These are phyloP conservation scores for Elaeis oleifera DNA, from an alignment of 202 grass and related monocot species.

Conservation along the genomic window DNA sequence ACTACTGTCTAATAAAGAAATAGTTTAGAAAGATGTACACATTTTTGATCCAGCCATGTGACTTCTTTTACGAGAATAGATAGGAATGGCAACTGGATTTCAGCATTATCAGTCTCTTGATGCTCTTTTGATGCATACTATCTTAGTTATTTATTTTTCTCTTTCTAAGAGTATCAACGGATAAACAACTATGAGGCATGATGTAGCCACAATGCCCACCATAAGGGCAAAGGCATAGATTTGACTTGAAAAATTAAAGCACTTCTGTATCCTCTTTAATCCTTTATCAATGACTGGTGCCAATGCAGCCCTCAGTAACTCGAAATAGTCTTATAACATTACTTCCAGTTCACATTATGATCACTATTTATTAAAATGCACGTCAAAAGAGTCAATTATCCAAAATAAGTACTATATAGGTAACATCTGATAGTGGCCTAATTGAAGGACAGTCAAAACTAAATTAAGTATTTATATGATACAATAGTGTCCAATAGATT, in stretches of 20 bases:
- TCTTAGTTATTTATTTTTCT: constrained; percentile 36
- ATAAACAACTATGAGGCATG: constrained; percentile 37
- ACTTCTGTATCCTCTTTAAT: constrained; percentile 40
- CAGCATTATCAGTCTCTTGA: not conserved
- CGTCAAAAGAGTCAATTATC: no score
- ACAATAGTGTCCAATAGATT: no score
- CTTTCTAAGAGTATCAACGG: constrained; percentile 53
- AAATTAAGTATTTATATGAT: no score
- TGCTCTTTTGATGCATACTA: not conserved
- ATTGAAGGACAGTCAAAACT: no score
- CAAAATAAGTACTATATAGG: no score
- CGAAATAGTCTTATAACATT: constrained; percentile 51
- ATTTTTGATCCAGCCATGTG: no score
- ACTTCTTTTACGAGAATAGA: no score
- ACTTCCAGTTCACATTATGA: constrained; percentile 61
- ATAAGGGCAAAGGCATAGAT: constrained; percentile 48
- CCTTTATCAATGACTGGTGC: constrained; percentile 38
- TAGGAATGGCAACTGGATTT: no score
- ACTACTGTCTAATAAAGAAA: no score
- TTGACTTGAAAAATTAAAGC: constrained; percentile 45
- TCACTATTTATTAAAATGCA: constrained; percentile 34
- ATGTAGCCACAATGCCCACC: constrained; percentile 29
- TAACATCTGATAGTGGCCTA: no score
- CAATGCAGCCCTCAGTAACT: constrained; percentile 47
- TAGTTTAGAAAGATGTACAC: no score